Conservation (phyloP, 139 green algal genomes). For the Axilococcus clingmanii region DNA sequence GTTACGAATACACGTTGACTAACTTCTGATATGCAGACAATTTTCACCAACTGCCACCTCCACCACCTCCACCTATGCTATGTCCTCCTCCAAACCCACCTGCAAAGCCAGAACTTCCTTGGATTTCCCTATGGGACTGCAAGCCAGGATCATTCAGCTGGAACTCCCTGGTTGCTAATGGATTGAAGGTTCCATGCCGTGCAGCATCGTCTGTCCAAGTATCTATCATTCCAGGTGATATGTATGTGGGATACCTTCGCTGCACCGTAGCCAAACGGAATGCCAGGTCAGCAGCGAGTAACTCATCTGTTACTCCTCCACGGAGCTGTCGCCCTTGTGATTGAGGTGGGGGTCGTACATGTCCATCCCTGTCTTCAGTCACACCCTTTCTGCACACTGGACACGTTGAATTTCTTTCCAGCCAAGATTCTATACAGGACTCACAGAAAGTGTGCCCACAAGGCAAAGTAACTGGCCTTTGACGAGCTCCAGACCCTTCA, state of each 20-base stretch:
- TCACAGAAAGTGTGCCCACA: slow-evolving; percentile 54
- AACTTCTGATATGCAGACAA: no score
- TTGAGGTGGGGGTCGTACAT: neutral
- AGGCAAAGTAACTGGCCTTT: slow-evolving; percentile 18
- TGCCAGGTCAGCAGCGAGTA: slow-evolving; percentile 12
- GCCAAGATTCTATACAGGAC: slow-evolving; percentile 25
- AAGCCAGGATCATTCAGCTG: slow-evolving; percentile 34
- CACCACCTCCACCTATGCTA: slow-evolving; percentile 25
- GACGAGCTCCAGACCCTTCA: neutral
- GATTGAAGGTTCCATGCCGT: slow-evolving; percentile 19
- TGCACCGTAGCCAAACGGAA: slow-evolving; percentile 22
- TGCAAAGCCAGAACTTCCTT: slow-evolving; percentile 11
- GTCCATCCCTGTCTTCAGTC: slow-evolving; percentile 1
- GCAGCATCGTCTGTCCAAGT: slow-evolving; percentile 24
- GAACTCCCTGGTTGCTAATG: slow-evolving; percentile 23
- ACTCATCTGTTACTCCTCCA: slow-evolving; percentile 1
- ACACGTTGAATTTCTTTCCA: slow-evolving; percentile 30
- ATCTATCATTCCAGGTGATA: slow-evolving; percentile 25
- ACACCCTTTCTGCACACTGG: slow-evolving; percentile 36
- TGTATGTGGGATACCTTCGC: slow-evolving; percentile 27
- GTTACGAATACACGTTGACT: no score
- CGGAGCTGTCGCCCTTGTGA: neutral
- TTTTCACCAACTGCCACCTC: slow-evolving; percentile 23
- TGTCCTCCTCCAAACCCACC: slow-evolving; percentile 31
- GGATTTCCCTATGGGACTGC: slow-evolving; percentile 2